Conservation (phyloP, 2,329 filamentous ascomycete genomes). For the Sporothrix variecibatus region DNA sequence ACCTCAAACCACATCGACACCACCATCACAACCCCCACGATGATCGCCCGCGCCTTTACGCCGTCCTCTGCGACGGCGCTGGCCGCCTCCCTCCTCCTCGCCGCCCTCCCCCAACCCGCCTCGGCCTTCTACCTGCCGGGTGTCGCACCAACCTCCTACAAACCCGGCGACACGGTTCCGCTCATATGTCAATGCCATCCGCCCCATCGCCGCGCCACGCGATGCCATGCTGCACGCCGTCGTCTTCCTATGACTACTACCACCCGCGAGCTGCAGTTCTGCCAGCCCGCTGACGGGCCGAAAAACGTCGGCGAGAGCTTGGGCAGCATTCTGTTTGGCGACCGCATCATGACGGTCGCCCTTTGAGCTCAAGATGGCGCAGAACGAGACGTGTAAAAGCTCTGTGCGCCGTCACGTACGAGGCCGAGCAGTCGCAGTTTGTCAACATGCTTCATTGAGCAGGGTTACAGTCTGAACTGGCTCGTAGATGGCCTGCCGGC, state of each 20-base stretch:
- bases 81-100: conserved; percentile 51
- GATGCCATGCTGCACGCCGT: conserved; percentile 88
- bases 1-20: not conserved
- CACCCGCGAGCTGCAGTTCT: conserved; percentile 85
- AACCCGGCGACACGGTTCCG: conserved; percentile 74
- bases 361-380: conserved; percentile 82
- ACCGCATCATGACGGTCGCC: conserved; percentile 92
- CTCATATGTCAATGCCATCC: conserved; percentile 92
- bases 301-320: conserved; percentile 83
- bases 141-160: conserved; percentile 91
- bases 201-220: conserved; percentile 73
- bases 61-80: conserved; percentile 44
- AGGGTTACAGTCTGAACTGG: conserved; percentile 94
- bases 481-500: conserved; percentile 91
- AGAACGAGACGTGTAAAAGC: conserved; percentile 87
- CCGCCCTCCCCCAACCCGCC: conserved; percentile 51
- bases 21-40: not conserved
- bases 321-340: conserved; percentile 95
- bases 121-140: conserved; percentile 94
- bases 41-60: conserved; percentile 37
- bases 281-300: conserved; percentile 73
- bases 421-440: conserved; percentile 69
- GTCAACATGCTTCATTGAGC: conserved; percentile 78
- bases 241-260: conserved; percentile 96
- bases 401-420: conserved; percentile 69